These are phyloP conservation scores for Xylaria nigripes DNA, from an alignment of 495 filamentous ascomycete species.

Conservation along the genomic window DNA sequence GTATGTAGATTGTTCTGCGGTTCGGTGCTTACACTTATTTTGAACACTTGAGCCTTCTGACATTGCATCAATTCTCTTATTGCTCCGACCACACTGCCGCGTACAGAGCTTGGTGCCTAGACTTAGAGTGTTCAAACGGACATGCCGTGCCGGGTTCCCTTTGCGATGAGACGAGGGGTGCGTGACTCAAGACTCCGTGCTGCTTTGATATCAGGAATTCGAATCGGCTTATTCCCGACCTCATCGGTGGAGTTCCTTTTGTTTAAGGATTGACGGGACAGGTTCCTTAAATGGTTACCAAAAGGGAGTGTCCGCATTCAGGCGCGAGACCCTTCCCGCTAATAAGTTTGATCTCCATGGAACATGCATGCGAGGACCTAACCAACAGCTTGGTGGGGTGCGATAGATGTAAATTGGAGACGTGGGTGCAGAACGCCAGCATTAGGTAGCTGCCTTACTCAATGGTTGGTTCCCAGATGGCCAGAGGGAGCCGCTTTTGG, in stretches of 20 bases:
- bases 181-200: slow-evolving; percentile 1
- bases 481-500: slow-evolving; percentile 18
- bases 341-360: background rate
- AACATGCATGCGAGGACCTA: background rate
- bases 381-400: background rate
- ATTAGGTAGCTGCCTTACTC: slow-evolving; percentile 18
- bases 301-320: background rate
- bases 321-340: background rate
- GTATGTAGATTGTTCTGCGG: background rate
- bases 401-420: slow-evolving; percentile 6
- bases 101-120: background rate
- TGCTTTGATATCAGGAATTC: background rate
- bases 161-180: background rate
- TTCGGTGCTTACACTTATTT: background rate
- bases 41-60: background rate
- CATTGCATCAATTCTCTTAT: background rate
- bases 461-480: slow-evolving; percentile 21
- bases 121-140: slow-evolving; percentile 6
- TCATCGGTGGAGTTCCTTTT: background rate
- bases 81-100: slow-evolving; percentile 1
- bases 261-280: background rate
- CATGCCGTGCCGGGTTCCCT: background rate
- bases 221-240: background rate
- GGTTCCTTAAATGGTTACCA: background rate
- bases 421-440: slow-evolving; percentile 5